Conservation (phyloP, 2,329 filamentous ascomycete genomes). For the Zymoseptoria tritici region DNA sequence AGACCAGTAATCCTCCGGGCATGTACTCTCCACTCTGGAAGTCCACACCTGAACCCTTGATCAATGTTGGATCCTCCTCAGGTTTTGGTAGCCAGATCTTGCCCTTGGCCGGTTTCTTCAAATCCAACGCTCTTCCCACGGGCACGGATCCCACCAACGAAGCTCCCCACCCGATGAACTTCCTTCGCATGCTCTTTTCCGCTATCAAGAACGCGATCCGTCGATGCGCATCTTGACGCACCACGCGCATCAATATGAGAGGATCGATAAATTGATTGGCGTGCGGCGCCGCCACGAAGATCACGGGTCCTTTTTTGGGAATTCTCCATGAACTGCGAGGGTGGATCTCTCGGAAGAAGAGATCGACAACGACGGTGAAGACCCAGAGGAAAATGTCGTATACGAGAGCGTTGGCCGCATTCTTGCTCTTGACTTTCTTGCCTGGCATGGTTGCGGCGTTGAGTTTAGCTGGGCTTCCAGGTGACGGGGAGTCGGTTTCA, state of each 20-base stretch:
- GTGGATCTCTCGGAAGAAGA: slow-evolving; percentile 97
- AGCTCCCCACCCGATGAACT: slow-evolving; percentile 81
- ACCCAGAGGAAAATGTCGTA: slow-evolving; percentile 73
- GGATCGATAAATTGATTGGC: slow-evolving; percentile 98
- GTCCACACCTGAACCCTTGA: slow-evolving; percentile 72
- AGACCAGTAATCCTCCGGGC: slow-evolving; percentile 73
- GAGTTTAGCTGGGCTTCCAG: neutral
- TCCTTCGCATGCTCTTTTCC: slow-evolving; percentile 86
- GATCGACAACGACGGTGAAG: slow-evolving; percentile 77
- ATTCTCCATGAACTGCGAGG: slow-evolving; percentile 93
- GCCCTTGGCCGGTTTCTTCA: slow-evolving; percentile 70
- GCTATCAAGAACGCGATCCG: slow-evolving; percentile 90
- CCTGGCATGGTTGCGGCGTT: slow-evolving; percentile 6
- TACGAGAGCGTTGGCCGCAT: slow-evolving; percentile 22
- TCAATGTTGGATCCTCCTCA: slow-evolving; percentile 69
- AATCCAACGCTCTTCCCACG: slow-evolving; percentile 87
- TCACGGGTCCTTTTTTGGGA: slow-evolving; percentile 76
- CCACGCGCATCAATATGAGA: slow-evolving; percentile 82
- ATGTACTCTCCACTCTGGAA: slow-evolving; percentile 67
- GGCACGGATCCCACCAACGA: slow-evolving; percentile 80
- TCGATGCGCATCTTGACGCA: slow-evolving; percentile 77
- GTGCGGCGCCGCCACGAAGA: slow-evolving; percentile 94
- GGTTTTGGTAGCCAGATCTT: slow-evolving; percentile 85
- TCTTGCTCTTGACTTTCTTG: slow-evolving; percentile 17
- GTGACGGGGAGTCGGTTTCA: neutral